These are phyloP conservation scores for Euclidium syriacum DNA, from an alignment of 345 rosid species.

Conservation along the genomic window DNA sequence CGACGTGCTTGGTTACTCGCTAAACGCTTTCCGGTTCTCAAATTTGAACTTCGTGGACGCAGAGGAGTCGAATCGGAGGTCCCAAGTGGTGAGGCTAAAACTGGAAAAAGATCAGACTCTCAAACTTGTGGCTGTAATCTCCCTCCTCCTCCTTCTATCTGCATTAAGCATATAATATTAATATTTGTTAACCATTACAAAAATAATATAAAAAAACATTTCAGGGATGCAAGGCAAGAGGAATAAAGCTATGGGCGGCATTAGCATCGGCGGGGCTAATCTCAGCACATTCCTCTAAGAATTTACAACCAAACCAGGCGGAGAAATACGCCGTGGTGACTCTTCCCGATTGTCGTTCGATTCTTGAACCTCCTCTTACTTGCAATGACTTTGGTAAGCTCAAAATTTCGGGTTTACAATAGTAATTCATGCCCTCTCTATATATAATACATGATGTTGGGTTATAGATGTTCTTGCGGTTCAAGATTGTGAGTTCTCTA, in stretches of 20 bases:
- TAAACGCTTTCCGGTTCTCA: conserved; percentile 63
- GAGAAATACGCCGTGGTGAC: conserved; percentile 62
- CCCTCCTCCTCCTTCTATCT: background rate
- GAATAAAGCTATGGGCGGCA: conserved; percentile 58
- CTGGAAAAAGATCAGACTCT: conserved; percentile 46
- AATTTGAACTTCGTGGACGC: conserved; percentile 55
- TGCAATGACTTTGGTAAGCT: conserved; percentile 46
- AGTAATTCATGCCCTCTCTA: background rate
- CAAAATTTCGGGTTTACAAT: background rate
- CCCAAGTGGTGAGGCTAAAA: conserved; percentile 53
- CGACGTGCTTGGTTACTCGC: conserved; percentile 88
- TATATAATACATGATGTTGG: background rate
- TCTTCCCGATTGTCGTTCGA: conserved; percentile 56
- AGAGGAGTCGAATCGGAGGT: conserved; percentile 30
- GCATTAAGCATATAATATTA: background rate
- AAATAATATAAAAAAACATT: too few relatives aligned
- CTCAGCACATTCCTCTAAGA: conserved; percentile 41
- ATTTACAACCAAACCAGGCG: conserved; percentile 16
- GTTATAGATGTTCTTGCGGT: background rate
- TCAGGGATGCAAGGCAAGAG: conserved; percentile 61
- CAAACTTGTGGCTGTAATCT: conserved; percentile 45
- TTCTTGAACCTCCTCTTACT: conserved; percentile 58
- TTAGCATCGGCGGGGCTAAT: conserved; percentile 60
- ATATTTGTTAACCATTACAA: background rate
- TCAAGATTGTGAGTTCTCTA: background rate